phyloP scores from a whole-genome alignment of 345 rosid genomes.

The Cardamine resedifolia region DNA sequence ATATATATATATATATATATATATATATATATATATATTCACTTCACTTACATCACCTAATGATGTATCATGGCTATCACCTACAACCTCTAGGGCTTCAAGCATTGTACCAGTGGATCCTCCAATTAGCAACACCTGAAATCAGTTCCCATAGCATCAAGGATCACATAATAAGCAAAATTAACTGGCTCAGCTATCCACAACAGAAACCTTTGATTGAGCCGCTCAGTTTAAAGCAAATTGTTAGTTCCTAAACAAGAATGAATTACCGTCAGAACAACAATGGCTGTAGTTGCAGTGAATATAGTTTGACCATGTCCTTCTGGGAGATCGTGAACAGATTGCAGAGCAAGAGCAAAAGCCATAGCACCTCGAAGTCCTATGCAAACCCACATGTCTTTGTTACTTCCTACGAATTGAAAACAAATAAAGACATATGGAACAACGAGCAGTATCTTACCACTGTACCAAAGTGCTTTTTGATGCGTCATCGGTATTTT shows the following conservation, averaged over 20 bases:
- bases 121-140: constrained; percentile 84
- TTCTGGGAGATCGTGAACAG: constrained; percentile 94
- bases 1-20: too few relatives aligned
- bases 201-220: background rate
- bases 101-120: constrained; percentile 99
- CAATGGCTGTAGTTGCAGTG: constrained; percentile 96
- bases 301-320: constrained; percentile 99
- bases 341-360: constrained; percentile 98
- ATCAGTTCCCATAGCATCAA: constrained; percentile 20
- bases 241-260: constrained; percentile 24
- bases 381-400: constrained; percentile 38
- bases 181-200: background rate
- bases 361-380: constrained; percentile 99
- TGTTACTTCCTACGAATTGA: constrained; percentile 10
- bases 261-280: constrained; percentile 74
- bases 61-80: constrained; percentile 66
- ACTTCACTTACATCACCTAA: constrained; percentile 66
- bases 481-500: constrained; percentile 88
- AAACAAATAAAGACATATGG: background rate
- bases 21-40: background rate
- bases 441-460: constrained; percentile 49
- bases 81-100: constrained; percentile 88
- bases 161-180: constrained; percentile 9
- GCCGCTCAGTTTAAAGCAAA: background rate
- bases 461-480: constrained; percentile 99